Evolutionary conservation across 345 rosid genomes (phyloP).

Genomic region (Microthlaspi erraticum): DNA sequence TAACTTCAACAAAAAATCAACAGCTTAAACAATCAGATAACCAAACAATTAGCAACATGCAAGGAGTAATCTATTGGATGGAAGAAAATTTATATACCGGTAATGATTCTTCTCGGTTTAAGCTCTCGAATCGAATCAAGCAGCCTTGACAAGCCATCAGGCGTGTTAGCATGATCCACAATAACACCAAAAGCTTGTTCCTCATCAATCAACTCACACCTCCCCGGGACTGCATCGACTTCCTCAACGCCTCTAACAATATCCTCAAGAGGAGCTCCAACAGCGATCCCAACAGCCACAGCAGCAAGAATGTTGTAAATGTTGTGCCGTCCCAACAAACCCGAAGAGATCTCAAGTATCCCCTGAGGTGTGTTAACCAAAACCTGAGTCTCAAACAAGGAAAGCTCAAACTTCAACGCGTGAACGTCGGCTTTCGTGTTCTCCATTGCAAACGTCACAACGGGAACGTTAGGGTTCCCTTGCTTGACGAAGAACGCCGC

Average conservation of each 20-base stretch:
- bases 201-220: constrained; percentile 92
- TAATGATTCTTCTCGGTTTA: constrained; percentile 78
- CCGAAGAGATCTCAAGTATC: constrained; percentile 88
- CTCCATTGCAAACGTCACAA: constrained; percentile 90
- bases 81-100: constrained; percentile 53
- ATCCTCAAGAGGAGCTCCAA: constrained; percentile 92
- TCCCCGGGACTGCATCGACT: constrained; percentile 93
- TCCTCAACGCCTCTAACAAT: constrained; percentile 95
- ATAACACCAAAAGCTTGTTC: constrained; percentile 95
- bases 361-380: constrained; percentile 90
- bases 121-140: constrained; percentile 92
- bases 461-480: constrained; percentile 80
- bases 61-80: neutral
- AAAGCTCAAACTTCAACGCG: constrained; percentile 85
- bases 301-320: constrained; percentile 92
- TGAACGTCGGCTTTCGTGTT: constrained; percentile 85
- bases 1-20: constrained; percentile 48
- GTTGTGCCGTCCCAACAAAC: constrained; percentile 84
- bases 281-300: constrained; percentile 93
- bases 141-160: constrained; percentile 81
- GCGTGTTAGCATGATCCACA: constrained; percentile 85
- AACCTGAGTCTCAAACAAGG: constrained; percentile 90
- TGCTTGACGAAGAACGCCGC: constrained; percentile 71
- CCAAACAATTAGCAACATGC: neutral
- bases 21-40: constrained; percentile 22